Conservation (phyloP, 768 basidiomycete species). For the Pleurotus cornucopiae region DNA sequence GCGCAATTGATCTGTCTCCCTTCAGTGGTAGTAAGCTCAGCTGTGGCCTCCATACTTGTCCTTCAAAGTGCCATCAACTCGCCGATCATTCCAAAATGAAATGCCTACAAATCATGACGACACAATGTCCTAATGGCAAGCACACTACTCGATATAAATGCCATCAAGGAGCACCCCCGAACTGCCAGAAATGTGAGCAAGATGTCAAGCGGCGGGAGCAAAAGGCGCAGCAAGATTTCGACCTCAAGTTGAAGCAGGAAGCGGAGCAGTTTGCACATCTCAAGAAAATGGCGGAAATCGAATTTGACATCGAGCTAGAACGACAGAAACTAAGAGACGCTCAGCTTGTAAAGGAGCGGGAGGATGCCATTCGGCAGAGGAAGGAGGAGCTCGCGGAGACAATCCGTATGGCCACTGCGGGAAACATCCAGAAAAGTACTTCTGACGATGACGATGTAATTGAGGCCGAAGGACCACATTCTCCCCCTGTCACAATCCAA, state of each 20-base stretch:
- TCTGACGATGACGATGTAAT: no score
- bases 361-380: slow-evolving; percentile 35
- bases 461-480: no score
- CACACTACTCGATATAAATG: slow-evolving; percentile 46
- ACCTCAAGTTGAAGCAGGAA: slow-evolving; percentile 40
- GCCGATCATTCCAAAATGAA: slow-evolving; percentile 48
- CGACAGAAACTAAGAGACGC: slow-evolving; percentile 34
- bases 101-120: slow-evolving; percentile 34
- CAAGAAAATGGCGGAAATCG: slow-evolving; percentile 30
- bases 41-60: slow-evolving; percentile 52
- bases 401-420: slow-evolving; percentile 10
- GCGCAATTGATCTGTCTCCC: background rate
- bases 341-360: slow-evolving; percentile 30
- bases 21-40: slow-evolving; percentile 41
- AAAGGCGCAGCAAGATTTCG: slow-evolving; percentile 32
- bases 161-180: slow-evolving; percentile 25
- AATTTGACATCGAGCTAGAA: slow-evolving; percentile 37
- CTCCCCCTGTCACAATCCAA: no score
- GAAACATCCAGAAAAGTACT: background rate
- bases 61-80: slow-evolving; percentile 58
- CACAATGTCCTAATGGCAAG: slow-evolving; percentile 34
- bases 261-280: slow-evolving; percentile 39
- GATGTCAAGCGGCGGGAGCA: slow-evolving; percentile 22
- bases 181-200: slow-evolving; percentile 46
- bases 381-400: slow-evolving; percentile 38